Conservation (phyloP, 2,329 filamentous ascomycete species). For the Pleurostoma richardsiae region DNA sequence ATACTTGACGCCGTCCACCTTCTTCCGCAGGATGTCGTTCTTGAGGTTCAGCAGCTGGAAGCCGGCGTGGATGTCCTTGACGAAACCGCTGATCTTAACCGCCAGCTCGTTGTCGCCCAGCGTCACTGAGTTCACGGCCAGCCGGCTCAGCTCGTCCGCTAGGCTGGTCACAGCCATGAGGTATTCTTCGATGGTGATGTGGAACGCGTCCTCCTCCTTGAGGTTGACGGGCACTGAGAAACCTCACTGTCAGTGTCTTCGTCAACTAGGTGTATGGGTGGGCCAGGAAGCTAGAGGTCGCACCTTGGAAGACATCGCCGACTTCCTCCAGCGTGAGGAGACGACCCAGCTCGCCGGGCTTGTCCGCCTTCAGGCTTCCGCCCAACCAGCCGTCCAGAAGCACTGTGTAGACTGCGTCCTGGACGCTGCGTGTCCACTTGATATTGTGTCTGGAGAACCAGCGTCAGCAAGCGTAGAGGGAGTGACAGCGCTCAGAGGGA, state of each 20-base stretch:
- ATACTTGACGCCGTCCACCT: constrained; percentile 93
- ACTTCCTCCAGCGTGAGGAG: constrained; percentile 87
- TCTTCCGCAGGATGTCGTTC: constrained; percentile 84
- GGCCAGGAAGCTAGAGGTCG: constrained; percentile 11
- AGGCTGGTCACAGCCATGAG: constrained; percentile 81
- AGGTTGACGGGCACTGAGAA: constrained; percentile 78
- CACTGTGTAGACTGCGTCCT: constrained; percentile 64
- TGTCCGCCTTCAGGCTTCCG: constrained; percentile 53
- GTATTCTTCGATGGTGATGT: constrained; percentile 96
- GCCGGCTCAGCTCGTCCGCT: constrained; percentile 82
- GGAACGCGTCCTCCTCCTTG: constrained; percentile 85
- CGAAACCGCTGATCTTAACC: constrained; percentile 81
- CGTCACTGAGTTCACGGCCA: constrained; percentile 92
- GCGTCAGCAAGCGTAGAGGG: constrained; percentile 5
- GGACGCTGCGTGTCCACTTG: constrained; percentile 79
- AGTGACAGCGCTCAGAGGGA: not conserved
- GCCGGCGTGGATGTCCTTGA: constrained; percentile 92
- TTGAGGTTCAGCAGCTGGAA: constrained; percentile 98
- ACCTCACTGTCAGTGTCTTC: not conserved
- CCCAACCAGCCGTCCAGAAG: constrained; percentile 71
- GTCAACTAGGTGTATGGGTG: too few species aligned
- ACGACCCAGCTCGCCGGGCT: constrained; percentile 50
- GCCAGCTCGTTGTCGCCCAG: constrained; percentile 83
- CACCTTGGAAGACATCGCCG: constrained; percentile 70
- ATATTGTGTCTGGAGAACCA: constrained; percentile 60